Conservation (phyloP, 2,329 filamentous ascomycete species). For the Ceratocystis variospora region DNA sequence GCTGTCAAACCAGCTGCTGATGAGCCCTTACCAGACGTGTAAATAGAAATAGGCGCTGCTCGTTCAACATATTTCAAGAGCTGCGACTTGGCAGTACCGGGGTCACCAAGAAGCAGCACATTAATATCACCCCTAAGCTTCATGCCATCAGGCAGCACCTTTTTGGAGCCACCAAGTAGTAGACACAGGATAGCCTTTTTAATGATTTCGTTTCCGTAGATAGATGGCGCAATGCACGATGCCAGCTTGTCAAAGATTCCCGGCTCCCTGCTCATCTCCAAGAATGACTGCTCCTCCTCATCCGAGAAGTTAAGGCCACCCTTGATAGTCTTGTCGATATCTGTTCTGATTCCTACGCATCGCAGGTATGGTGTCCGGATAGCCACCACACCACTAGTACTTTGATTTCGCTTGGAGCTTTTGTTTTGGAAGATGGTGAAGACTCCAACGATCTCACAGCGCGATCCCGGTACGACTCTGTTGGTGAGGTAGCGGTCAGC, state of each 20-base stretch:
- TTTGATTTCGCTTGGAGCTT: conserved; percentile 56
- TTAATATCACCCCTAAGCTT: conserved; percentile 96
- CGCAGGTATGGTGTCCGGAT: conserved; percentile 91
- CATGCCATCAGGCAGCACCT: conserved; percentile 95
- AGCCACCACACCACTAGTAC: conserved; percentile 67
- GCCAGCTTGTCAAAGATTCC: conserved; percentile 89
- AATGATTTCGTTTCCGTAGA: conserved; percentile 91
- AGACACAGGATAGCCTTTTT: conserved; percentile 95
- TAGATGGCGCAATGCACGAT: conserved; percentile 88
- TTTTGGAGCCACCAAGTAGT: conserved; percentile 88
- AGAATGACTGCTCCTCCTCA: conserved; percentile 92
- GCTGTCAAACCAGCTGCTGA: conserved; percentile 95
- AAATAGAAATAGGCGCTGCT: conserved; percentile 90
- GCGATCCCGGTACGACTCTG: conserved; percentile 82
- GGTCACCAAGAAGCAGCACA: conserved; percentile 88
- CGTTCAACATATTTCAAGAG: conserved; percentile 95
- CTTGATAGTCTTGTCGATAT: conserved; percentile 78
- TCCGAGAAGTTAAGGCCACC: conserved; percentile 75
- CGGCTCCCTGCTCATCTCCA: conserved; percentile 75
- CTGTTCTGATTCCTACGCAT: conserved; percentile 81
- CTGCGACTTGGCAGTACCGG: conserved; percentile 96
- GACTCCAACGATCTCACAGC: conserved; percentile 90
- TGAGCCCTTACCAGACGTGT: conserved; percentile 95
- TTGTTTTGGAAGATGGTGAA: conserved; percentile 98
- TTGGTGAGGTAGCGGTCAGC: conserved; percentile 96